Evolutionary conservation across 495 filamentous ascomycete genomes (phyloP).

Genomic region (Penicillium verhagenii): DNA sequence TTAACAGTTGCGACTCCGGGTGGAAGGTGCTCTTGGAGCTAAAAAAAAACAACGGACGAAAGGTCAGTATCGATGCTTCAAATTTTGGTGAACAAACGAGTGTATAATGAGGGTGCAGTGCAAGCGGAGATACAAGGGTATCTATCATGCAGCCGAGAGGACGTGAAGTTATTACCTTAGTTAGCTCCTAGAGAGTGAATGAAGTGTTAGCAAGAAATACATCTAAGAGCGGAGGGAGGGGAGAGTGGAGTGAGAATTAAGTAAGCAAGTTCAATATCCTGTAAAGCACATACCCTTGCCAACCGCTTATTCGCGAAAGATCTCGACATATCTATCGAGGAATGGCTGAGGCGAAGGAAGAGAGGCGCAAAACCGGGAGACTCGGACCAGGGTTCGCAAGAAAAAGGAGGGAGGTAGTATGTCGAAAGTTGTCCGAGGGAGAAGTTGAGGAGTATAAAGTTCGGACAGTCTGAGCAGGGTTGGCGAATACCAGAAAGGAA

Average conservation of each 20-base stretch:
- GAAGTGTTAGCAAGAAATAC: neutral
- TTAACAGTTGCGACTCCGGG: slow-evolving; percentile 77
- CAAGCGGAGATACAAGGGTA: neutral
- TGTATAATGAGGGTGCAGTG: neutral
- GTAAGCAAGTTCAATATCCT: neutral
- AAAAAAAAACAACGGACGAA: neutral
- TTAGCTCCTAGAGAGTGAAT: neutral
- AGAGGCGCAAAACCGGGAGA: too few species aligned
- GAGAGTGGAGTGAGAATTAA: neutral
- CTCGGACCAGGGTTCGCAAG: too few species aligned
- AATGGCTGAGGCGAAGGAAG: too few species aligned
- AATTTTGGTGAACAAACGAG: neutral
- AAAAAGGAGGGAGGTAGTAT: too few species aligned
- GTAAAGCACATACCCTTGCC: slow-evolving; percentile 39
- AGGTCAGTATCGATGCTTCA: neutral
- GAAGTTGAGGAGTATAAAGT: too few species aligned
- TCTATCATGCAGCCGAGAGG: neutral
- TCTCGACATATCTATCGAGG: neutral
- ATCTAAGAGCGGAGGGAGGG: slow-evolving; percentile 21
- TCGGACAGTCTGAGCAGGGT: too few species aligned
- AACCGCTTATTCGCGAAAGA: slow-evolving; percentile 51
- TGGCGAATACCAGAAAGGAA: too few species aligned
- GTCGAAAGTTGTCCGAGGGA: too few species aligned
- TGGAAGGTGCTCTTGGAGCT: slow-evolving; percentile 52
- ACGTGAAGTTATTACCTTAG: neutral